phyloP scores from a whole-genome alignment of 2,329 filamentous ascomycete species.

The Cladophialophora exuberans region DNA sequence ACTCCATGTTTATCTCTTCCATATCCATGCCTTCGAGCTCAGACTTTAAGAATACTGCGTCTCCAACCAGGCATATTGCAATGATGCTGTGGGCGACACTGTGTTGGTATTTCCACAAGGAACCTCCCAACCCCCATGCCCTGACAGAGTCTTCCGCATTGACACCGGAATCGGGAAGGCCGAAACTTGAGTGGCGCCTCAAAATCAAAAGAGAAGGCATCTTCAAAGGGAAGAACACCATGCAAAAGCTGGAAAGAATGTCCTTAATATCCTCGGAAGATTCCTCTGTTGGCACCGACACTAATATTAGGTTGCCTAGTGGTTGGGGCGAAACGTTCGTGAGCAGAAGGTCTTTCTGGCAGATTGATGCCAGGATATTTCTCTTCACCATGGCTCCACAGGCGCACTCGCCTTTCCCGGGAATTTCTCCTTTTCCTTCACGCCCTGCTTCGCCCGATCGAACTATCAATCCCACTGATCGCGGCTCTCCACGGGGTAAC shows the following conservation, averaged over 20 bases:
- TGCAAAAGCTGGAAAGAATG: conserved; percentile 93
- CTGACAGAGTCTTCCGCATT: conserved; percentile 64
- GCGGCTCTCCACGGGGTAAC: conserved; percentile 17
- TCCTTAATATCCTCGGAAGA: conserved; percentile 78
- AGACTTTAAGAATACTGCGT: conserved; percentile 78
- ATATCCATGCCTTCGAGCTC: conserved; percentile 80
- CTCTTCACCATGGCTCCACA: conserved; percentile 78
- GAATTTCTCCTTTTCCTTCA: conserved; percentile 55
- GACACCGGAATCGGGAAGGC: conserved; percentile 71
- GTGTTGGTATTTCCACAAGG: conserved; percentile 97
- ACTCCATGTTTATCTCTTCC: conserved; percentile 88
- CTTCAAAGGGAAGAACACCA: conserved; percentile 77
- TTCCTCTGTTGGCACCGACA: conserved; percentile 70
- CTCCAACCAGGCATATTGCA: conserved; percentile 84
- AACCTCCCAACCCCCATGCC: conserved; percentile 68
- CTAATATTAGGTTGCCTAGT: conserved; percentile 64
- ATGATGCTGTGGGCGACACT: conserved; percentile 96
- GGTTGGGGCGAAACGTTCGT: conserved; percentile 83
- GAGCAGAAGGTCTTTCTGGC: conserved; percentile 83
- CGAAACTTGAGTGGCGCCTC: conserved; percentile 84
- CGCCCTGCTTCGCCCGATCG: conserved; percentile 54
- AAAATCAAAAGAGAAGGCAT: conserved; percentile 86
- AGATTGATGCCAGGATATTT: conserved; percentile 82
- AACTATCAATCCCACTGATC: conserved; percentile 3
- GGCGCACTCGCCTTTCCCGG: conserved; percentile 50